These are phyloP conservation scores for Cutaneotrichosporon dermatis DNA, from an alignment of 1,284 basidiomycete genomes.

Conservation along the genomic window DNA sequence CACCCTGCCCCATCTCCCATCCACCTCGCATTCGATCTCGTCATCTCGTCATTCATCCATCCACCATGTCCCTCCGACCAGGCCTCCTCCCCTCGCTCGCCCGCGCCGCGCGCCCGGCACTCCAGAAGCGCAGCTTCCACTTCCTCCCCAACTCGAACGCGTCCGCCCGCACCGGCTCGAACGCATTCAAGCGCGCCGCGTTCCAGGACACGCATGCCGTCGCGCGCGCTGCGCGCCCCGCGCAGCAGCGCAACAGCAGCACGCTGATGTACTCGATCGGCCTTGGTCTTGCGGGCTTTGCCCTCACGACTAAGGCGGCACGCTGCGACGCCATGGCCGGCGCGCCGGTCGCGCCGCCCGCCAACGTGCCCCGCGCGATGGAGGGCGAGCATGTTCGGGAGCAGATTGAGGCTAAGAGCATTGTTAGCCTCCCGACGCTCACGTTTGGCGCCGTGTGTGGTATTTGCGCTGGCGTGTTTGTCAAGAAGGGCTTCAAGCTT, in stretches of 20 bases:
- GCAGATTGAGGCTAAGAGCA: slow-evolving; percentile 48
- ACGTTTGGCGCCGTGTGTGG: slow-evolving; percentile 83
- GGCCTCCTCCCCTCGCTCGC: slow-evolving; percentile 23
- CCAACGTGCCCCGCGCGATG: no score
- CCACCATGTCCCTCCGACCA: slow-evolving; percentile 27
- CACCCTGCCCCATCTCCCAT: no score
- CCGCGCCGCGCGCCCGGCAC: slow-evolving; percentile 8
- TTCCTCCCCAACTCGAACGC: slow-evolving; percentile 8
- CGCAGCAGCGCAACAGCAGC: background rate
- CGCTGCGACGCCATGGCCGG: slow-evolving; percentile 8
- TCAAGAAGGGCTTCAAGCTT: slow-evolving; percentile 85
- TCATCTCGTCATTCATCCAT: background rate
- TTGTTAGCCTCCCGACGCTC: slow-evolving; percentile 73
- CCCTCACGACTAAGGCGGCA: slow-evolving; percentile 10
- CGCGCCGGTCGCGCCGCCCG: no score
- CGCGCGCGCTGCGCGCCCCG: slow-evolving; percentile 6
- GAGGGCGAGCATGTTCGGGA: no score
- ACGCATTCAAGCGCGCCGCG: slow-evolving; percentile 16
- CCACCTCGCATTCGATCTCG: background rate
- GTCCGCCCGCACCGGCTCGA: slow-evolving; percentile 4
- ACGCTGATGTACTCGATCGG: slow-evolving; percentile 29
- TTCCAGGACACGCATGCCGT: slow-evolving; percentile 8
- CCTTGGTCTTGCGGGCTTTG: slow-evolving; percentile 31
- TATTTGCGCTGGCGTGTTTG: slow-evolving; percentile 83
- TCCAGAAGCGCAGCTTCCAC: slow-evolving; percentile 21